Base-by-base conservation (phyloP, 2,329 filamentous ascomycete species). In the Xylaria sp. region DNA sequence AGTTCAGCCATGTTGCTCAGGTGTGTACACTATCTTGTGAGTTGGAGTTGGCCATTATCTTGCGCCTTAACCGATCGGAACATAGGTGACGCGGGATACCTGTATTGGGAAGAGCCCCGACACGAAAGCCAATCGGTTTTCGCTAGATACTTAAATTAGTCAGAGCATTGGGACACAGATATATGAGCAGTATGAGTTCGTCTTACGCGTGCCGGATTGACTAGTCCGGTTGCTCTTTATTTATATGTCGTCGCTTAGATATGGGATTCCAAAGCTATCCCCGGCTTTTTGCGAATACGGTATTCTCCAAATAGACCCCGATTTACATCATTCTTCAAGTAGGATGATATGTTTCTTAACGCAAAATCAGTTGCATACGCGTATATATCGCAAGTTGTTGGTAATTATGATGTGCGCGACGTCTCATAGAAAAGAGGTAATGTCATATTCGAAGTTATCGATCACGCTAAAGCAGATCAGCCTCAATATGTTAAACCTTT, bases 1-100 rank as follows among this genome's bases (percentile, higher is more conserved):
- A 54, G 18, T 65, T 59, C 55, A 54, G 46, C 63, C 48, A 28
- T 54, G 6, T 32, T 9, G 13, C n/a, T 9, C 13, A 54, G 25
- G 51, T 34, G 51, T 32, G 51, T 9, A 54, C 25, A 54, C 51
- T 32, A 32, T 7, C 15, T 54, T 10, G 7, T 32, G 51, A 52
- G 2, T n/a, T 32, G 12, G 25, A n/a, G 51, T 18, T 34, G n/a
- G 28, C 2, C 13, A 54, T 54, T 9, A 6, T 25, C 51, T 32
- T 32, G 51, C 2, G 13, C 51, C 25, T 9, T 8, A 32, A 13
- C 51, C 7, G 25, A 20, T n/a, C 32, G n/a, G 25, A 28, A n/a
- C 15, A 25, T 13, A 18, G 51, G 6, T 28, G 15, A 54, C 32
- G 6, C 18, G 8, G 13, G 28, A 18, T 54, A 54, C 20, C 13